Base-by-base conservation (phyloP, 306 rosid genomes). In the Mimosa bimucronata region DNA sequence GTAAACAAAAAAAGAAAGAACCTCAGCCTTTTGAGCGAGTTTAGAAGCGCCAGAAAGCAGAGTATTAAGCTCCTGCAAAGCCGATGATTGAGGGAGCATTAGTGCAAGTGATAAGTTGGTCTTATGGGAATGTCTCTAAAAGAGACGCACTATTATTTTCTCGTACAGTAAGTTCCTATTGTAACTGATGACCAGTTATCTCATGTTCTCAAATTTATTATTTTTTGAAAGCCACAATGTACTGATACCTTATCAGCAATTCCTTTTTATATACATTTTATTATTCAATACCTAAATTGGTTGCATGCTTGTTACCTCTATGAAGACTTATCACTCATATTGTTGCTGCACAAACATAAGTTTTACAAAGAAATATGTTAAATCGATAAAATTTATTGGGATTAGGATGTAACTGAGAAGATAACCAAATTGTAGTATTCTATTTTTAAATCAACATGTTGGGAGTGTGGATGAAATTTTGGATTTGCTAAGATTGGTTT, bases 61-160 rank as follows among this genome's bases (percentile, higher is more conserved):
- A 93, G 79, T 52, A 82, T 79, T 88, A 87, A 14, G 88, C 85
- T 80, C 92, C 91, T 23, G 85, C 92, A 74, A 92, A 71, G 37
- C 98, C 99, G 68, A 90, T 96, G 94, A 80, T 96, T 26, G 99
- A 87, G 7, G 99, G 99, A 79, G 94, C 99, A 68, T 82, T 90
- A 72, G 88, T 83, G 83, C 99, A 96, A 96, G 97, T 88, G 82
- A 90, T 97, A 82, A 85, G 84, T 80, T 96, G 99, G 99, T 90
- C 99, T 42, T 88, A 86, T 82, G 99, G 99, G 83, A 96, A 88
- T 85, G 88, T 96, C 83, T 85, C 93, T 18, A 96, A 96, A 84
- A 90, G 93, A 83, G 99, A 93, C 21, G 98, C 97, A 48, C 86
- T 82, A 29, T 91, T 97, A 30, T 90, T 96, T 90, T 89, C 89